Evolutionary conservation across 768 basidiomycete genomes (phyloP).

Genomic region (Agaricus sinodeliciosus): DNA sequence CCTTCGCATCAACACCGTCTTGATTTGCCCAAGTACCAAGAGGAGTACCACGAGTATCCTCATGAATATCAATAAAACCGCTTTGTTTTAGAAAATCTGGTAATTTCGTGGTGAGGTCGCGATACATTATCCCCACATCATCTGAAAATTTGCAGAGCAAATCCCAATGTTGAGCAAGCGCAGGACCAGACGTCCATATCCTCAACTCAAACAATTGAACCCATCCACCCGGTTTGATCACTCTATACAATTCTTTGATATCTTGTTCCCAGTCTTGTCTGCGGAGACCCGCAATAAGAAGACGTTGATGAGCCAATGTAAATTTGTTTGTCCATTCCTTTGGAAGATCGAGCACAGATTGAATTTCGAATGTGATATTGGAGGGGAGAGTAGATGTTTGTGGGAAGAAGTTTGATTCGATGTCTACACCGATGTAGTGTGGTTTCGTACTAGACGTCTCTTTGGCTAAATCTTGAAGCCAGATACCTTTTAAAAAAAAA

Average conservation of each 20-base stretch:
- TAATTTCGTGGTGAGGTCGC: neutral
- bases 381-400: neutral
- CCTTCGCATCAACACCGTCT: slow-evolving; percentile 2
- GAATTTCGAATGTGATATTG: slow-evolving; percentile 3
- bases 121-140: neutral
- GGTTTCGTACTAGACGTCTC: neutral
- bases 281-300: slow-evolving; percentile 2
- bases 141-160: neutral
- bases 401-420: slow-evolving; percentile 4
- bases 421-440: slow-evolving; percentile 1
- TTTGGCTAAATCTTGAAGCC: slow-evolving; percentile 1
- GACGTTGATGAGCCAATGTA: slow-evolving; percentile 5
- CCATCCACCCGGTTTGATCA: slow-evolving; percentile 4
- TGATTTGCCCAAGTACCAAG: neutral
- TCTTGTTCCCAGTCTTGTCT: slow-evolving; percentile 4
- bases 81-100: neutral
- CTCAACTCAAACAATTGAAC: slow-evolving; percentile 1
- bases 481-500: neutral
- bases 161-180: neutral
- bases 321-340: slow-evolving; percentile 7
- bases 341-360: slow-evolving; percentile 4
- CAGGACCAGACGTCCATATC: neutral
- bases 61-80: slow-evolving; percentile 1
- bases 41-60: neutral
- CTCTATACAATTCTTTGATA: slow-evolving; percentile 2